Percentiles rank a stretch among this genome's conserved stretches.
Evolutionary conservation across 805 yeast species (phyloP).

Genomic region (Ogataea paradorogensis): DNA sequence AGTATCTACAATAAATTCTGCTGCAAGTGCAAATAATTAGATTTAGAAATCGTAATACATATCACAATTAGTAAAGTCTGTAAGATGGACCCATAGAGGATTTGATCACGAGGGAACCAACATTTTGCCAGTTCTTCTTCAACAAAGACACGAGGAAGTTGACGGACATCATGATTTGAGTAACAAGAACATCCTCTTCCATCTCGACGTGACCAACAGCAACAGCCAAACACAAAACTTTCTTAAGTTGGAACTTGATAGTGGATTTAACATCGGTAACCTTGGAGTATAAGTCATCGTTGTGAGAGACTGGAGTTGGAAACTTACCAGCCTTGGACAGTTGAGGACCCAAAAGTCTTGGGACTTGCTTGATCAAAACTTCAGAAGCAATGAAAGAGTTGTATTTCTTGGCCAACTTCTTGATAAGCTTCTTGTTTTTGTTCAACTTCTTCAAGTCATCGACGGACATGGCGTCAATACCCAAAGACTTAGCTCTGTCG

Average conservation of each 20-base stretch:
- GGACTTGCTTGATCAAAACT: conserved; percentile 98
- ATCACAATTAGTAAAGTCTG: conserved; percentile 86
- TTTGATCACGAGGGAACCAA: conserved; percentile 98
- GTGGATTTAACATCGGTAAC: conserved; percentile 97
- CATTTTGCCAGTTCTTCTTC: conserved; percentile 99
- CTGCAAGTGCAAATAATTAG: neutral
- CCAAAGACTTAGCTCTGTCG: conserved; percentile 99
- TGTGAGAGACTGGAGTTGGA: conserved; percentile 99
- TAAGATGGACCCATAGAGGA: conserved; percentile 99
- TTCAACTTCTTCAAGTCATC: conserved; percentile 99
- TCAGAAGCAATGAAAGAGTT: conserved; percentile 99
- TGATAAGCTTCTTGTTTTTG: conserved; percentile 99
- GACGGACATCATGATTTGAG: conserved; percentile 97
- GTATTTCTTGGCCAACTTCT: conserved; percentile 99
- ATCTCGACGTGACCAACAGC: conserved; percentile 99
- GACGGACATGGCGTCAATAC: conserved; percentile 99
- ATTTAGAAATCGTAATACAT: neutral
- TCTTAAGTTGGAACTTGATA: conserved; percentile 99
- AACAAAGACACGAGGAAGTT: conserved; percentile 98
- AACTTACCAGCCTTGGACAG: conserved; percentile 99
- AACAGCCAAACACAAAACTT: conserved; percentile 99
- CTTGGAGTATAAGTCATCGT: conserved; percentile 95
- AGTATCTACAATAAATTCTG: neutral
- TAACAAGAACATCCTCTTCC: conserved; percentile 93
- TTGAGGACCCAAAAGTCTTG: conserved; percentile 99